phyloP scores from a whole-genome alignment of 306 rosid genomes.

The Begonia fuchsioides region DNA sequence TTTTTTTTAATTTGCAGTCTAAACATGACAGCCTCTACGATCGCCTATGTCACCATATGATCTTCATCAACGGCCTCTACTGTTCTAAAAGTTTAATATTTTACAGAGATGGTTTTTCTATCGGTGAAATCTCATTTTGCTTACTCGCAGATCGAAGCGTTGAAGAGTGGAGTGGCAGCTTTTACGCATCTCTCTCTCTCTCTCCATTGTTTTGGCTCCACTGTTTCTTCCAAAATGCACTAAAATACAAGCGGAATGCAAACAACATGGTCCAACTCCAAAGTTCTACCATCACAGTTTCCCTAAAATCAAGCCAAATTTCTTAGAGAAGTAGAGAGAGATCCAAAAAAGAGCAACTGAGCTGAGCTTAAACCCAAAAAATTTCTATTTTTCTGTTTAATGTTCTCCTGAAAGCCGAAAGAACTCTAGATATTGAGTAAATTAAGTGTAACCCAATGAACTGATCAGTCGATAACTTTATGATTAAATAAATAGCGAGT shows the following conservation, averaged over 20 bases:
- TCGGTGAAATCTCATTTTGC: constrained; percentile 34
- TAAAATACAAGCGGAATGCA: constrained; percentile 24
- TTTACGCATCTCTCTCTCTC: constrained; percentile 38
- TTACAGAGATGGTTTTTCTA: constrained; percentile 9
- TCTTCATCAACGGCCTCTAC: constrained; percentile 22
- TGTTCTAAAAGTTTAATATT: too few species aligned
- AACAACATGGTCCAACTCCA: constrained; percentile 22
- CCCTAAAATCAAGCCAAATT: constrained; percentile 50
- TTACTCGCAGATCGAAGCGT: constrained; percentile 46
- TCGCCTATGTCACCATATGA: constrained; percentile 27
- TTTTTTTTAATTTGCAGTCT: too few species aligned
- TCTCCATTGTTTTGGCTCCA: constrained; percentile 26
- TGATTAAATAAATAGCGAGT: too few species aligned
- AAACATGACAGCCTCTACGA: neutral
- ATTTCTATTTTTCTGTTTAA: too few species aligned
- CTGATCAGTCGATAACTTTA: too few species aligned
- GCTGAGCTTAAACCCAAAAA: too few species aligned
- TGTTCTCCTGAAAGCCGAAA: too few species aligned
- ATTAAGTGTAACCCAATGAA: too few species aligned
- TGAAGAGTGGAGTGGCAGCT: constrained; percentile 48
- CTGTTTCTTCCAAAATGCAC: constrained; percentile 26
- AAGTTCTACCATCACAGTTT: constrained; percentile 23
- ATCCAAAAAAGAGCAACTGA: neutral
- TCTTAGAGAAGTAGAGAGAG: constrained; percentile 11
- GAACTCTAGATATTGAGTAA: too few species aligned